Percentiles rank a stretch among this genome's conserved stretches.
Conservation (phyloP, 768 basidiomycete genomes). For the Lenzites betulinus region DNA sequence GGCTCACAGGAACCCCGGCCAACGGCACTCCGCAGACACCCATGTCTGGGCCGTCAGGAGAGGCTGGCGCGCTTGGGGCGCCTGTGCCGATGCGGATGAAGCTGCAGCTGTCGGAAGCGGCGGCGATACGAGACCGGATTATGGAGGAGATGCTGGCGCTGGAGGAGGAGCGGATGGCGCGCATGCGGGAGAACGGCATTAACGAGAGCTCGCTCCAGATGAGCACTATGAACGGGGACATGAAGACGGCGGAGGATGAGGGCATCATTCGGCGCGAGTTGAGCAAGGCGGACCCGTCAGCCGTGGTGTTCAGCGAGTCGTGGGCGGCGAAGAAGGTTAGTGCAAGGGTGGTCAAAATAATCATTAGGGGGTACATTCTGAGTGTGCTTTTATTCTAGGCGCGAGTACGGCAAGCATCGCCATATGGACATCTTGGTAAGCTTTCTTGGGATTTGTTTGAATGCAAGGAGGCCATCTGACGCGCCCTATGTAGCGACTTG, state of each 20-base stretch:
- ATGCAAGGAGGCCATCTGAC: neutral
- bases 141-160: conserved; percentile 98
- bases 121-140: conserved; percentile 90
- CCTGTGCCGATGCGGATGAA: conserved; percentile 53
- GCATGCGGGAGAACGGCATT: conserved; percentile 76
- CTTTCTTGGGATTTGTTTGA: conserved; percentile 16
- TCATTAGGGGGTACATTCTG: neutral
- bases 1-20: conserved; percentile 25
- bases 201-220: conserved; percentile 65
- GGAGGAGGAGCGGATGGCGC: conserved; percentile 94
- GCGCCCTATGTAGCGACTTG: conserved; percentile 53
- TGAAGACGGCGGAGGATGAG: conserved; percentile 86
- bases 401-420: conserved; percentile 89
- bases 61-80: conserved; percentile 6
- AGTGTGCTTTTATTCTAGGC: conserved; percentile 49
- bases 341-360: neutral
- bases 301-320: conserved; percentile 92
- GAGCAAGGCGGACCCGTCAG: conserved; percentile 94
- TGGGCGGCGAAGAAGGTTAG: conserved; percentile 90
- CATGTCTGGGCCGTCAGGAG: conserved; percentile 1
- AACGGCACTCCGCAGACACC: conserved; percentile 22
- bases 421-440: conserved; percentile 92
- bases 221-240: conserved; percentile 42
- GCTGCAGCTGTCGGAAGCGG: conserved; percentile 80
- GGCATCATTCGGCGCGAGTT: conserved; percentile 90